phyloP scores from a whole-genome alignment of 1,139 yeast species.

The Kodamaea ohmeri region DNA sequence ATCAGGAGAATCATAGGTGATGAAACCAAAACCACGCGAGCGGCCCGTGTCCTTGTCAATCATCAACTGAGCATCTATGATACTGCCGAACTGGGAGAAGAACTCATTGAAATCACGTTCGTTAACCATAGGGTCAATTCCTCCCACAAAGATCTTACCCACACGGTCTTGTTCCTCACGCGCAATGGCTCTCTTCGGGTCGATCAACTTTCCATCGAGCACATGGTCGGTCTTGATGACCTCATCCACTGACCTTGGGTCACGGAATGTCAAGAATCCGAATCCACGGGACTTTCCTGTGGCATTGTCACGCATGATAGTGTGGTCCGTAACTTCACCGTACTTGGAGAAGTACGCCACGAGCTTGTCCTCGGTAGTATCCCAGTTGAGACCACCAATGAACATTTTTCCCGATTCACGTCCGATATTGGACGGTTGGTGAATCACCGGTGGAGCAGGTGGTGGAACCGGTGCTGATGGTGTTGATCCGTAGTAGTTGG shows the following conservation, averaged over 20 bases:
- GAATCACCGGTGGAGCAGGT: slow-evolving; percentile 11
- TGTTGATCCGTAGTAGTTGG: slow-evolving; percentile 8
- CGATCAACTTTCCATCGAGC: slow-evolving; percentile 94
- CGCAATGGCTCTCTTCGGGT: slow-evolving; percentile 97
- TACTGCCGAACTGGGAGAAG: slow-evolving; percentile 87
- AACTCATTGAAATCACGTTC: slow-evolving; percentile 87
- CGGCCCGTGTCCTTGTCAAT: slow-evolving; percentile 97
- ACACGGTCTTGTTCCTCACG: slow-evolving; percentile 97
- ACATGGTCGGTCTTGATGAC: slow-evolving; percentile 88
- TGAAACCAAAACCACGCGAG: slow-evolving; percentile 97
- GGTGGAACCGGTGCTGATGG: slow-evolving; percentile 13
- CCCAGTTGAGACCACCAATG: slow-evolving; percentile 98
- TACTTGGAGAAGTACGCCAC: slow-evolving; percentile 81
- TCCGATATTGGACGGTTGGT: slow-evolving; percentile 40
- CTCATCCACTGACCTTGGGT: slow-evolving; percentile 78
- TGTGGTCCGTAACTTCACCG: slow-evolving; percentile 87
- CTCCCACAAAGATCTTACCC: slow-evolving; percentile 97
- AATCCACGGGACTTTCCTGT: slow-evolving; percentile 97
- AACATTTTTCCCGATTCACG: slow-evolving; percentile 83
- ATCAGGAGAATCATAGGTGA: slow-evolving; percentile 91
- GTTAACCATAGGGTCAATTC: slow-evolving; percentile 93
- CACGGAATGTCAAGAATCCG: slow-evolving; percentile 88
- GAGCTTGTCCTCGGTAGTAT: slow-evolving; percentile 85
- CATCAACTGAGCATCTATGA: slow-evolving; percentile 96
- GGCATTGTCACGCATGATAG: slow-evolving; percentile 88